A percentile compares a stretch with the other conserved stretches of the same genome.
Conservation (phyloP, 345 rosid genomes). For the Populus euphratica region DNA sequence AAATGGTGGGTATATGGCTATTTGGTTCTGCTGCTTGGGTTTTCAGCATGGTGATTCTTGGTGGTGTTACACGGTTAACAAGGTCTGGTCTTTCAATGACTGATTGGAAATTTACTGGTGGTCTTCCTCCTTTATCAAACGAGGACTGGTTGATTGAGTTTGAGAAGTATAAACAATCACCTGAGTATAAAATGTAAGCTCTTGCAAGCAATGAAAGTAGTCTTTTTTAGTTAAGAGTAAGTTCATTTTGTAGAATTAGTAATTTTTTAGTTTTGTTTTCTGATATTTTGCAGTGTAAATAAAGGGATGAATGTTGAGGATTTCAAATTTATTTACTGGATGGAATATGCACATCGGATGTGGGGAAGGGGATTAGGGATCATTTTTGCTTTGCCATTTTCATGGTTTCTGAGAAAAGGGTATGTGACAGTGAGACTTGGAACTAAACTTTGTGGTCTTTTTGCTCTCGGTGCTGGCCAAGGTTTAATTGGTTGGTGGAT, state of each 20-base stretch:
- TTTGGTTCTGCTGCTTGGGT: constrained; percentile 96
- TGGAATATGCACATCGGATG: constrained; percentile 97
- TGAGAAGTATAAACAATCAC: constrained; percentile 80
- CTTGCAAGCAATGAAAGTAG: background rate
- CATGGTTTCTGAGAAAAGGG: constrained; percentile 80
- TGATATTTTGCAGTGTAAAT: constrained; percentile 53
- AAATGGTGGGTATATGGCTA: constrained; percentile 89
- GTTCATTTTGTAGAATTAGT: background rate
- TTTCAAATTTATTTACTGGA: constrained; percentile 95
- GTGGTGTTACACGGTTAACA: constrained; percentile 80
- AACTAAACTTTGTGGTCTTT: constrained; percentile 65
- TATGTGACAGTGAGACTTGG: constrained; percentile 82
- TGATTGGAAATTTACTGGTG: constrained; percentile 86
- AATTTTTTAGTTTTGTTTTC: background rate
- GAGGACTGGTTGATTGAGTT: constrained; percentile 81
- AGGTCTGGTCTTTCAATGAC: constrained; percentile 97
- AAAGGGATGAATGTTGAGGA: constrained; percentile 90
- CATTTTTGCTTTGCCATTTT: constrained; percentile 96
- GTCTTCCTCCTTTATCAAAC: constrained; percentile 76
- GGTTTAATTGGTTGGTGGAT: constrained; percentile 99
- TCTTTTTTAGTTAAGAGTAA: background rate
- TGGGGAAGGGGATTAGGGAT: constrained; percentile 98
- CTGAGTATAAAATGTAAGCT: constrained; percentile 73
- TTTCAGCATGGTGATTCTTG: constrained; percentile 86
- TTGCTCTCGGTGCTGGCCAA: constrained; percentile 96